These are phyloP conservation scores for Gymnopilus dilepis DNA, from an alignment of 768 basidiomycete species.

Conservation along the genomic window DNA sequence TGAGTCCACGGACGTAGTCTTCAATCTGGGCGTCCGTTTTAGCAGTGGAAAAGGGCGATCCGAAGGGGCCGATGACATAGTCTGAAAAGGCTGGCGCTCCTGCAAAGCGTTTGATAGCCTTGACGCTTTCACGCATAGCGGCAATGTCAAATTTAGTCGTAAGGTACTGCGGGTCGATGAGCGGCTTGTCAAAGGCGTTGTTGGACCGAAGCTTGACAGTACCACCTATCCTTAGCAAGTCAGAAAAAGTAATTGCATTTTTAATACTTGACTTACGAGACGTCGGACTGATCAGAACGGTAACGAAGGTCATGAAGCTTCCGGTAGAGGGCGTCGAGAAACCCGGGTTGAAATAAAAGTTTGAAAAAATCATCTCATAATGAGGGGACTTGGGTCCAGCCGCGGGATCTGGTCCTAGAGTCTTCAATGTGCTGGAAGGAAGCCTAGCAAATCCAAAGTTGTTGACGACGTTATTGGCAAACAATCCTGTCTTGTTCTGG, in stretches of 20 bases:
- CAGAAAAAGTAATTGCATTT: neutral
- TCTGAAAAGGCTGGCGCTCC: slow-evolving; percentile 26
- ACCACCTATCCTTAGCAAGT: slow-evolving; percentile 32
- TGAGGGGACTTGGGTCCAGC: slow-evolving; percentile 36
- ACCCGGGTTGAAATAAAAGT: slow-evolving; percentile 21
- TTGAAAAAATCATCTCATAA: slow-evolving; percentile 31
- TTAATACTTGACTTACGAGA: slow-evolving; percentile 44
- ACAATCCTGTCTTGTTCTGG: slow-evolving; percentile 30
- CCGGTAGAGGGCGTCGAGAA: slow-evolving; percentile 31
- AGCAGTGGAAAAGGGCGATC: slow-evolving; percentile 9
- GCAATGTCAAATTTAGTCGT: slow-evolving; percentile 13
- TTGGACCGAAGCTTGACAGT: slow-evolving; percentile 43
- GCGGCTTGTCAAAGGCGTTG: slow-evolving; percentile 49
- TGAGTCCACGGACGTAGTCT: slow-evolving; percentile 25
- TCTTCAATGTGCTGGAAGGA: slow-evolving; percentile 31
- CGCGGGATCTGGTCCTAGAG: slow-evolving; percentile 31
- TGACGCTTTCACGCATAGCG: slow-evolving; percentile 5
- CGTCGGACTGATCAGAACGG: slow-evolving; percentile 36
- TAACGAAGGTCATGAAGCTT: slow-evolving; percentile 35
- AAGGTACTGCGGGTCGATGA: slow-evolving; percentile 57
- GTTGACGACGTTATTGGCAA: slow-evolving; percentile 34
- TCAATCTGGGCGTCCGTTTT: slow-evolving; percentile 33
- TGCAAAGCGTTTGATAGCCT: slow-evolving; percentile 18
- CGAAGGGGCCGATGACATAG: slow-evolving; percentile 31
- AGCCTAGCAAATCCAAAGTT: slow-evolving; percentile 38